These are phyloP conservation scores for Zygnema circumcarinatum DNA, from an alignment of 139 green algal genomes.

Conservation along the genomic window DNA sequence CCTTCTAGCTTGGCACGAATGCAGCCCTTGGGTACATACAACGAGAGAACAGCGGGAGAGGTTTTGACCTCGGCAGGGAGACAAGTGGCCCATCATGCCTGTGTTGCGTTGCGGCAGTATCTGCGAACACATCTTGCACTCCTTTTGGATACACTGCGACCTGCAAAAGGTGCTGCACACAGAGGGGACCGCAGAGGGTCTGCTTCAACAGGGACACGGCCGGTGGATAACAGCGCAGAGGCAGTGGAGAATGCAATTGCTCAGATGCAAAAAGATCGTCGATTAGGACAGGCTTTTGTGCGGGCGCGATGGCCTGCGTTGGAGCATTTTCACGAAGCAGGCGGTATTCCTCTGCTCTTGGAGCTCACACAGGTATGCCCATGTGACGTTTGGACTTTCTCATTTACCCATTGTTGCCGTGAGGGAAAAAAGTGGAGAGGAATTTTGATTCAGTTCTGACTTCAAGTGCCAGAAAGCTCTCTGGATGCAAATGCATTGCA, in stretches of 20 bases:
- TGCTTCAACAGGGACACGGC: conserved; percentile 43
- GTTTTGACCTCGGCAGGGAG: conserved; percentile 55
- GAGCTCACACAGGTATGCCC: conserved; percentile 66
- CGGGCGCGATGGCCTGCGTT: conserved; percentile 63
- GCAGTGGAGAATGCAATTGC: conserved; percentile 63
- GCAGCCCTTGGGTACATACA: not conserved
- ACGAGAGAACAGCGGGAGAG: conserved; percentile 53
- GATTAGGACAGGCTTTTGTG: conserved; percentile 66
- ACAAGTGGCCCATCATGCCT: conserved; percentile 64
- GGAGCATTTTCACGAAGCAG: conserved; percentile 58
- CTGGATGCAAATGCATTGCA: too few relatives aligned
- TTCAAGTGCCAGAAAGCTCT: too few relatives aligned
- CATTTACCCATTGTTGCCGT: too few relatives aligned
- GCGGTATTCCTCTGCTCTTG: conserved; percentile 64
- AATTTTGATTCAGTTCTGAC: too few relatives aligned
- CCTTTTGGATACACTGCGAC: conserved; percentile 56
- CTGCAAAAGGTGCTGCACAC: conserved; percentile 5
- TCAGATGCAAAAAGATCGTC: conserved; percentile 59
- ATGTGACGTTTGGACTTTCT: not conserved
- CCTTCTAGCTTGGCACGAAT: not conserved
- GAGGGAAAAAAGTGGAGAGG: too few relatives aligned
- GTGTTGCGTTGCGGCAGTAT: conserved; percentile 70
- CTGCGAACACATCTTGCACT: conserved; percentile 69
- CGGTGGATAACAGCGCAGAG: conserved; percentile 66
- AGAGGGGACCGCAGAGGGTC: conserved; percentile 10